Base-by-base conservation (phyloP, 208 protist species). In the Acanthamoeba culbertsoni region DNA sequence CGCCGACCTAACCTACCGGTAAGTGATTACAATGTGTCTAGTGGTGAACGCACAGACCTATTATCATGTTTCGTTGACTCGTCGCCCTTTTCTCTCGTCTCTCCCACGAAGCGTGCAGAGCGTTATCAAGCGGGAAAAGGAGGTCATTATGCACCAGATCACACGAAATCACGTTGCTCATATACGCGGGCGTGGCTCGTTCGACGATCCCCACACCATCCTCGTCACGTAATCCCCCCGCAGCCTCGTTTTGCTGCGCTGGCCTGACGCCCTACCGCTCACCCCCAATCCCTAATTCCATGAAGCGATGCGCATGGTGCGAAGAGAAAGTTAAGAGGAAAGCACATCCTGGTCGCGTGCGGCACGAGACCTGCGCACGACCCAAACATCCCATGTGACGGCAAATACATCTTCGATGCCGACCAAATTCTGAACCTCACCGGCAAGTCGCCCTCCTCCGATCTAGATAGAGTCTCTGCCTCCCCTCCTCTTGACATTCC, bases 331-430 rank as follows among this genome's bases (percentile, higher is more conserved):
- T 12, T 94, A 45, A 40, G 16, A 16, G 93, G 55, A 14, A 75
- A 94, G 51, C 62, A 93, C 16, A 63, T 94, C 18, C 48, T 92
- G 6, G 46, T 94, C 20, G 48, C 93, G 45, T 71, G 46, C 42
- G 93, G 93, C 23, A 94, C 93, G 2, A 79, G 93, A 1, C 93
- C 93, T 23, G 93, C 93, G 2, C 93, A 86, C 28, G 75, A 75
- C n/a, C 42, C 53, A 3, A 59, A 91, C 55, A 91, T 92, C 43
- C 57, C 51, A 0, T 94, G 53, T 51, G 75, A 94, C 46, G 93
- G 82, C 53, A 75, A 94, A 48, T 71, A 65, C 59, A 62, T 94
- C 23, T 93, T 93, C 42, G 93, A 94, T 40, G 43, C 93, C 12
- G 86, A 94, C 33, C 40, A 94, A 37, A 92, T 94, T 10, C 86